Evolutionary conservation across 441 rosid species (phyloP).

Genomic region (Hypseocharis bilobata): DNA sequence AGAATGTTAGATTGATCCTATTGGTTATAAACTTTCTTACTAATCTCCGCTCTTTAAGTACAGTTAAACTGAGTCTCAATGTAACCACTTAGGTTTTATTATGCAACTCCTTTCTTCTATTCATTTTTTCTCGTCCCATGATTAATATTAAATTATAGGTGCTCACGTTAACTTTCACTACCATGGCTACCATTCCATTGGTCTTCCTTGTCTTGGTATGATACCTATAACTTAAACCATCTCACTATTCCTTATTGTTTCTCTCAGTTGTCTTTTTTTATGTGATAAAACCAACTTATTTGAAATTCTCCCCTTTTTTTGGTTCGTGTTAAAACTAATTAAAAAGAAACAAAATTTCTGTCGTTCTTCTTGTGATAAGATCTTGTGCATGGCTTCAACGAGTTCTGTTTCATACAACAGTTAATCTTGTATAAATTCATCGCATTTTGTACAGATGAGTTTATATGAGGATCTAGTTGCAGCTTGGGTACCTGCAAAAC

Average conservation of each 20-base stretch:
- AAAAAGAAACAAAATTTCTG: no score
- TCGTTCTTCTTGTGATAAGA: background rate
- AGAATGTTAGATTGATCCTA: background rate
- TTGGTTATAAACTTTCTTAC: background rate
- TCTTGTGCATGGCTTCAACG: background rate
- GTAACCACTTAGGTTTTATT: background rate
- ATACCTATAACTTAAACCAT: background rate
- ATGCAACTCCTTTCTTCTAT: background rate
- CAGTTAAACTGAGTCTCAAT: background rate
- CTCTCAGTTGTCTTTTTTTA: background rate
- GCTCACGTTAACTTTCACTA: no score
- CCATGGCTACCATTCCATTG: no score
- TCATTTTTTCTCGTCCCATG: no score
- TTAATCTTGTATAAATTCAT: background rate
- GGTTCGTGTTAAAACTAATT: no score
- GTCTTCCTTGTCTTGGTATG: no score
- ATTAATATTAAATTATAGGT: no score
- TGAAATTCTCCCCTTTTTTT: background rate
- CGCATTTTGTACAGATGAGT: conserved; percentile 55
- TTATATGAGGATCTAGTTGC: conserved; percentile 94
- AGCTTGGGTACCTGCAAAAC: conserved; percentile 92
- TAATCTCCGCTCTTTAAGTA: background rate
- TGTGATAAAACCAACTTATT: background rate
- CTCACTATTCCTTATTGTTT: background rate
- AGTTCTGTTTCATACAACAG: background rate